phyloP scores from a whole-genome alignment of 108 stramenopile genomes.

The Pseudonitzschia delicatissima region DNA sequence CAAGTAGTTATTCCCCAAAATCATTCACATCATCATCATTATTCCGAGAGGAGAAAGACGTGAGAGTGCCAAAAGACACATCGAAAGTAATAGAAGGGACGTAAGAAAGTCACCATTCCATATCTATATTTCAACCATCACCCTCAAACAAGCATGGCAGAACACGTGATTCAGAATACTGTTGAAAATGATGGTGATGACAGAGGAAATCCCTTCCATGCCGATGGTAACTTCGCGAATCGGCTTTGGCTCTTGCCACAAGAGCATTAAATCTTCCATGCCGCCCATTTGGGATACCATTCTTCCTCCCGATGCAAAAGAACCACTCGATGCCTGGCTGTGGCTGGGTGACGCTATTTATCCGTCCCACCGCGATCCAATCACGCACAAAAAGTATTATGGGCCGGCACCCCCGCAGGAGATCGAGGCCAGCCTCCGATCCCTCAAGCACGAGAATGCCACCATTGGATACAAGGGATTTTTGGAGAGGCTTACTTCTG shows the following conservation, averaged over 20 bases:
- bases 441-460: conserved; percentile 50
- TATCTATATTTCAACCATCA: no score
- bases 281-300: conserved; percentile 68
- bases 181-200: neutral
- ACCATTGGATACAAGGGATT: conserved; percentile 66
- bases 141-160: no score
- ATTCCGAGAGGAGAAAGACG: no score
- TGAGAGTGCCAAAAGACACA: no score
- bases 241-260: conserved; percentile 85
- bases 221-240: conserved; percentile 16
- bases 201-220: neutral
- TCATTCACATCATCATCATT: no score
- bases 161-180: no score
- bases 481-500: neutral
- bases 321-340: conserved; percentile 58
- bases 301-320: neutral
- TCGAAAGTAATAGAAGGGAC: no score
- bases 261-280: conserved; percentile 31
- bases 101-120: no score
- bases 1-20: no score
- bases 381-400: conserved; percentile 27
- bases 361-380: conserved; percentile 42
- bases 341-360: conserved; percentile 88
- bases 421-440: conserved; percentile 50
- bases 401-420: conserved; percentile 45